phyloP scores from a whole-genome alignment of 2,329 filamentous ascomycete genomes.

The Exophiala sp. region DNA sequence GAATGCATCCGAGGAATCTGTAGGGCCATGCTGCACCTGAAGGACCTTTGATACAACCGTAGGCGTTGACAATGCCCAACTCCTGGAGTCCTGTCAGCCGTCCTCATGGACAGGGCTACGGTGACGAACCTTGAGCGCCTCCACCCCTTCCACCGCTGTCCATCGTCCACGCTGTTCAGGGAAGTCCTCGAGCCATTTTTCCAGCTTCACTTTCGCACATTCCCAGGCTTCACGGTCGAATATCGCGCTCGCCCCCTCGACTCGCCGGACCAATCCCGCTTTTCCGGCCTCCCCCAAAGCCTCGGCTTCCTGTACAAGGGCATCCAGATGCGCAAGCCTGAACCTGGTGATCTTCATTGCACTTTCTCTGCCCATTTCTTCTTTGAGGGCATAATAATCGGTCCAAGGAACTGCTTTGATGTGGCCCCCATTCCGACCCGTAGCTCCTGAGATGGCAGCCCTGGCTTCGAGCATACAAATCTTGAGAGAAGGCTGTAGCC shows the following conservation, averaged over 20 bases:
- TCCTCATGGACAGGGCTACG: not conserved
- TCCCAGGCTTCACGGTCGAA: slow-evolving; percentile 19
- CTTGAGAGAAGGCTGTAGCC: slow-evolving; percentile 27
- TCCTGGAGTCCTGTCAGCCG: slow-evolving; percentile 10
- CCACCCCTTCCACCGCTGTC: slow-evolving; percentile 14
- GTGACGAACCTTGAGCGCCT: slow-evolving; percentile 23
- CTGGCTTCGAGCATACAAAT: slow-evolving; percentile 31
- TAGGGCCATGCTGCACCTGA: slow-evolving; percentile 37
- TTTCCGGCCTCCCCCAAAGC: slow-evolving; percentile 21
- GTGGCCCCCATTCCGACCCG: slow-evolving; percentile 35
- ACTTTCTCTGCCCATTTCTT: slow-evolving; percentile 12
- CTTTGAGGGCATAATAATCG: slow-evolving; percentile 3
- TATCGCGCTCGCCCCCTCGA: slow-evolving; percentile 18
- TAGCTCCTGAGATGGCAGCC: slow-evolving; percentile 33
- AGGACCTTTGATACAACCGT: slow-evolving; percentile 24
- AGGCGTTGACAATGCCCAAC: slow-evolving; percentile 22
- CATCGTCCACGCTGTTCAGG: slow-evolving; percentile 18
- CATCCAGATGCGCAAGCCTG: slow-evolving; percentile 21
- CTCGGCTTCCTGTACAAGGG: slow-evolving; percentile 17
- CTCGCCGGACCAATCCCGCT: slow-evolving; percentile 21
- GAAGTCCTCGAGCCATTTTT: slow-evolving; percentile 20
- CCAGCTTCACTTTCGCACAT: slow-evolving; percentile 15
- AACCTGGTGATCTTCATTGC: slow-evolving; percentile 31
- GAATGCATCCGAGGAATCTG: slow-evolving; percentile 32
- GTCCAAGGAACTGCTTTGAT: slow-evolving; percentile 17